Percentiles rank a stretch among this genome's conserved stretches.
Conservation (phyloP, 2,329 filamentous ascomycete species). For the Elsinoe necatrix region DNA sequence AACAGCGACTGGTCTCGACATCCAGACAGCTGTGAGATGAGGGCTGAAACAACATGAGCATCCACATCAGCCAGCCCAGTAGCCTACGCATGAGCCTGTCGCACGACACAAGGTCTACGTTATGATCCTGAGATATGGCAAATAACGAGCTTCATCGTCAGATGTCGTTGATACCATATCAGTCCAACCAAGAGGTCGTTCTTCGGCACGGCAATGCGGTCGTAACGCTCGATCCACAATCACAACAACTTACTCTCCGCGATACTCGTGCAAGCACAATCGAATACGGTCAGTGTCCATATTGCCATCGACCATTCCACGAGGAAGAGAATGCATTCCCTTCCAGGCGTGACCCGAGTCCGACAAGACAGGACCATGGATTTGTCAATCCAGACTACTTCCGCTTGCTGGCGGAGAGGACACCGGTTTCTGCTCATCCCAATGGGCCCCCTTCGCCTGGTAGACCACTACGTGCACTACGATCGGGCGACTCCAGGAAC, state of each 20-base stretch:
- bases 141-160: constrained; percentile 25
- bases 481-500: constrained; percentile 27
- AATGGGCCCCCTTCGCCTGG: constrained; percentile 43
- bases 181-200: constrained; percentile 68
- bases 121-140: constrained; percentile 15
- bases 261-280: constrained; percentile 49
- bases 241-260: constrained; percentile 75
- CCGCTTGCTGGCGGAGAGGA: constrained; percentile 68
- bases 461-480: constrained; percentile 34
- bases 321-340: constrained; percentile 36
- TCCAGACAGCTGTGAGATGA: not conserved
- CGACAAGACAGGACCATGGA: constrained; percentile 43
- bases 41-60: not conserved
- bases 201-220: constrained; percentile 89
- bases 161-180: constrained; percentile 70
- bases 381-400: constrained; percentile 94
- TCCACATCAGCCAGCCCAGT: not conserved
- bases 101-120: not conserved
- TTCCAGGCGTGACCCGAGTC: constrained; percentile 28
- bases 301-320: constrained; percentile 67
- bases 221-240: constrained; percentile 80
- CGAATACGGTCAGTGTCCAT: constrained; percentile 68
- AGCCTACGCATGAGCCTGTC: not conserved
- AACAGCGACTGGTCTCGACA: too few relatives aligned
- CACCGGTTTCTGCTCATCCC: constrained; percentile 42